Evolutionary conservation across 2,329 filamentous ascomycete species (phyloP).

Genomic region (Calonectria pteridis): DNA sequence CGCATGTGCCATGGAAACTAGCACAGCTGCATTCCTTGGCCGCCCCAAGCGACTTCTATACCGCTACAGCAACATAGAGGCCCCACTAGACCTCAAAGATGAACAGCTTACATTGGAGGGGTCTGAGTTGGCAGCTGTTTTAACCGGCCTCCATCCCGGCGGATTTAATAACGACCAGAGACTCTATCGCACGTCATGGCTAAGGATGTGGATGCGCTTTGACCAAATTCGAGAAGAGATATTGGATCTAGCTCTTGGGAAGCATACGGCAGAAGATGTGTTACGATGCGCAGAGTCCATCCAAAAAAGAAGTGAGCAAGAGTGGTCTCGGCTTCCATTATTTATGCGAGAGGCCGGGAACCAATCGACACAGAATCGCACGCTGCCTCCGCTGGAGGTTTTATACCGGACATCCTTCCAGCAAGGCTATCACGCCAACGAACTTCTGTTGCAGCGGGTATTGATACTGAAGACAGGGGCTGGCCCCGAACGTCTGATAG

Average conservation of each 20-base stretch:
- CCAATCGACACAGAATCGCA: neutral
- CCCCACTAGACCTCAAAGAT: slow-evolving; percentile 5
- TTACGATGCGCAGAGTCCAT: neutral
- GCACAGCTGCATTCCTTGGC: slow-evolving; percentile 9
- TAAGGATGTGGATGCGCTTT: slow-evolving; percentile 12
- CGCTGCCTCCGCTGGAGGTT: slow-evolving; percentile 2
- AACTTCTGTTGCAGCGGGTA: slow-evolving; percentile 4
- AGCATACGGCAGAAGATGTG: neutral
- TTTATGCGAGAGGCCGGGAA: neutral
- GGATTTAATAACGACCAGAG: neutral
- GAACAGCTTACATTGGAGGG: neutral
- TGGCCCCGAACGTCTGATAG: neutral
- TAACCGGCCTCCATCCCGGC: neutral
- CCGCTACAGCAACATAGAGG: neutral
- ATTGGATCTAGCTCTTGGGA: slow-evolving; percentile 1
- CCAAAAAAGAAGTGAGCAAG: neutral
- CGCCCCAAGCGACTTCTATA: slow-evolving; percentile 9
- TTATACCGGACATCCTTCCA: slow-evolving; percentile 5
- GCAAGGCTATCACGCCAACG: slow-evolving; percentile 8
- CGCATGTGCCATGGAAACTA: neutral
- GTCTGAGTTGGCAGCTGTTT: neutral
- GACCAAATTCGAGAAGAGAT: slow-evolving; percentile 13
- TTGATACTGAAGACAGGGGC: slow-evolving; percentile 11
- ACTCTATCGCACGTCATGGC: slow-evolving; percentile 10
- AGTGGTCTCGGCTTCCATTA: neutral